Evolutionary conservation across 2,329 filamentous ascomycete species (phyloP).

Genomic region (Fusarium sp.): DNA sequence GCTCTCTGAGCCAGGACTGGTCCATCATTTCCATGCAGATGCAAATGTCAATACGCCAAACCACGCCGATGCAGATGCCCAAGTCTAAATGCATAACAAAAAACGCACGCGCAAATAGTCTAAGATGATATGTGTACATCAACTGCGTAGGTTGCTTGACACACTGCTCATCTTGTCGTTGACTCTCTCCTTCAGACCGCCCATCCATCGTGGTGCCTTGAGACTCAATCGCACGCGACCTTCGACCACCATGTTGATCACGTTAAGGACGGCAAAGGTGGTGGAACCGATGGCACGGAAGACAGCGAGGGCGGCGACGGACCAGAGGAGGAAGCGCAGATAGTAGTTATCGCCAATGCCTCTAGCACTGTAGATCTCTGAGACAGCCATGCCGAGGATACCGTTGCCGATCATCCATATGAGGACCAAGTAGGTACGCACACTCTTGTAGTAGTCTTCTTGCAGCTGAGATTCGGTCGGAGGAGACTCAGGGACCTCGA

Average conservation of each 20-base stretch:
- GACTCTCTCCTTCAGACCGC: conserved; percentile 56
- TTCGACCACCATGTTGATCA: conserved; percentile 86
- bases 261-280: conserved; percentile 85
- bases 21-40: conserved; percentile 18
- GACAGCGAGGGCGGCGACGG: conserved; percentile 84
- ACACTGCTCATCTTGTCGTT: conserved; percentile 63
- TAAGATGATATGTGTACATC: conserved; percentile 18
- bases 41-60: conserved; percentile 20
- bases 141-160: conserved; percentile 56
- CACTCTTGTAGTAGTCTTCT: conserved; percentile 98
- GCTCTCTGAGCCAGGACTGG: not conserved
- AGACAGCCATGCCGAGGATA: conserved; percentile 91
- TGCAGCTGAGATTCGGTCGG: conserved; percentile 84
- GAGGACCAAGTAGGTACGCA: conserved; percentile 97
- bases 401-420: conserved; percentile 94
- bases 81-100: conserved; percentile 21
- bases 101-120: conserved; percentile 15
- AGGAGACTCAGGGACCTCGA: conserved; percentile 77
- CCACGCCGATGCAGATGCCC: conserved; percentile 27
- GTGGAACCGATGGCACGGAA: conserved; percentile 88
- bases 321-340: conserved; percentile 92
- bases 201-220: conserved; percentile 64
- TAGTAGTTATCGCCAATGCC: conserved; percentile 87
- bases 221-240: conserved; percentile 75
- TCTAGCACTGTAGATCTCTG: conserved; percentile 81